Evolutionary conservation across 1,139 yeast species (phyloP), one percentile per base, ranked within the genome.

Genomic region (Geotrichum phurueaensis): DNA sequence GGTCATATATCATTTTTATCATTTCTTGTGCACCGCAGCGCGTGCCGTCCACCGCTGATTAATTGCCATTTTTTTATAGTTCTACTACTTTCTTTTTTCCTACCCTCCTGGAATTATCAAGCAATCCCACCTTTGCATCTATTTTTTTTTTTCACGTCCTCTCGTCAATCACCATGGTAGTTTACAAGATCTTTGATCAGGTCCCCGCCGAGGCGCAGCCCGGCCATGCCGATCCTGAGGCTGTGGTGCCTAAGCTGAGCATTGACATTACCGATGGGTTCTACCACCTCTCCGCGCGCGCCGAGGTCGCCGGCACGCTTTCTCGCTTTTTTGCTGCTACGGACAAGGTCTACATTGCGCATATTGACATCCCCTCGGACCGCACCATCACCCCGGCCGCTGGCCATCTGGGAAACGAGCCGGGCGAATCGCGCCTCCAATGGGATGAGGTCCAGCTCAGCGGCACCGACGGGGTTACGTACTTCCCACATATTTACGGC

Each of bases 371-470:
- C 12, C 68, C 71, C 29, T 69, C 64, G 50, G 57, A 63, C 27
- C 60, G 61, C 33, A 67, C 63, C 12, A 62, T 61, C 23, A 56
- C 57, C 23, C 66, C 69, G 33, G 62, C 63, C 3, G 65, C 62
- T 45, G 72, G 72, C n/a, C 58, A 62, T 29, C 60, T 70, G 3
- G 73, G 73, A 7, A 69, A 69, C 60, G 65, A 64, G 54, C 66
- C 67, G 23, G 55, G 33, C 27, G 64, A 68, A 25, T 63, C 69
- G 49, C 54, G 58, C 51, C 57, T 70, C 33, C 65, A 65, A 51
- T 70, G 73, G 73, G 73, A 70, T 47, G 67, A 66, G 65, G 71
- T 68, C 22, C 66, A 63, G 18, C 63, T 68, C 18, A 65, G 71
- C 29, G 54, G 64, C 33, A 63, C 62, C 31, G 64, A 65, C 58